Evolutionary conservation across 2,329 filamentous ascomycete species (phyloP).

Genomic region (Colletotrichum sp.): DNA sequence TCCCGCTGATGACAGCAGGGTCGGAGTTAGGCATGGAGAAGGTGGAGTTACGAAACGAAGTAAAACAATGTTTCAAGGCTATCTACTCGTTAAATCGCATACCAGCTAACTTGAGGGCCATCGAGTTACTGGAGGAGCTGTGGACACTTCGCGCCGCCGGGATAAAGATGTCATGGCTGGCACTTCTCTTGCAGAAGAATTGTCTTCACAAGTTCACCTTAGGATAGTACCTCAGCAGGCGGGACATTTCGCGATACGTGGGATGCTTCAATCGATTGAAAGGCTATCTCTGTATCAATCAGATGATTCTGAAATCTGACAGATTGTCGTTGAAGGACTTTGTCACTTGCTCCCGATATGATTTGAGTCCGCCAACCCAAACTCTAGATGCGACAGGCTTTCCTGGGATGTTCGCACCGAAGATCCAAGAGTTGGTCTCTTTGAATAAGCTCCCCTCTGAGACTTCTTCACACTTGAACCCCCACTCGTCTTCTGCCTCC

Average conservation of each 20-base stretch:
- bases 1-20: not conserved
- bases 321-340: not conserved
- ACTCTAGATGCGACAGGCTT: not conserved
- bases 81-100: not conserved
- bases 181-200: not conserved
- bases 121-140: not conserved
- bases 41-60: not conserved
- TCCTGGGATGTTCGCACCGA: not conserved
- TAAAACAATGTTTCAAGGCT: not conserved
- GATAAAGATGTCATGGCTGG: not conserved
- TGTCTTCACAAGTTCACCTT: not conserved
- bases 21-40: not conserved
- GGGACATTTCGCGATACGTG: rapidly evolving
- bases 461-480: not conserved
- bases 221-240: not conserved
- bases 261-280: not conserved
- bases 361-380: not conserved
- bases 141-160: not conserved
- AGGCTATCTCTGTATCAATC: not conserved
- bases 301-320: not conserved
- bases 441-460: not conserved
- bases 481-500: not conserved
- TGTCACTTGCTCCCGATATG: not conserved
- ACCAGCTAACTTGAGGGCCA: not conserved
- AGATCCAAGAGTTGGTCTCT: not conserved